Evolutionary conservation across 2,329 filamentous ascomycete species (phyloP), one percentile per base, ranked within the genome.

Genomic region (Ceratocystis cacaofunesta): DNA sequence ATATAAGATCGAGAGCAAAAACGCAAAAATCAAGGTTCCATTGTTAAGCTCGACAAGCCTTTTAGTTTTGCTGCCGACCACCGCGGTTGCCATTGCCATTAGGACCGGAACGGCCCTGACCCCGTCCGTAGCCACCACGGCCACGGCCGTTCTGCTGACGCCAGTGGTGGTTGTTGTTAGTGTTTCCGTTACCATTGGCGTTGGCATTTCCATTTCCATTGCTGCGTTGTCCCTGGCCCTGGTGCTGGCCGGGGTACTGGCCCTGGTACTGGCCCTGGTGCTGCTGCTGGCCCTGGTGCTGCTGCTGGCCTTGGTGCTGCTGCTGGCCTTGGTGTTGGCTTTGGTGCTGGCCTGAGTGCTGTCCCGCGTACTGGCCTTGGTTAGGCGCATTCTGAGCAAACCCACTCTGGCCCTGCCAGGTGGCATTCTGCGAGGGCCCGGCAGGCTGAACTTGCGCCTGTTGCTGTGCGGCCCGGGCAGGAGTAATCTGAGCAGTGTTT

Each of bases 401-500:
- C 19, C 63, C 63, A 30, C 32, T 48, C 41, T 67, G 66, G 28
- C 66, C 66, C 41, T 67, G 66, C 66, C 66, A 67, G 6, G 66
- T 67, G 25, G 43, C 64, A 44, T 64, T 65, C 10, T 64, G 46
- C 2, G 66, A 55, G 10, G 66, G 66, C 12, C 66, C 66, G 15
- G 60, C 50, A 25, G 66, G 66, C 60, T 67, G 66, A 6, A 43
- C 28, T 22, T 65, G 63, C 8, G 7, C 28, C 22, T 64, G 58
- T 19, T 64, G 57, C 55, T 52, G 64, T 7, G 25, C 63, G 25
- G n/a, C 10, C 55, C 19, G 36, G 73, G 71, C 70, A 44, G 71
- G 68, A 43, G 71, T 52, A 30, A 61, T 43, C 5, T 63, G 63
- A 17, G 58, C 52, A 69, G 78, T 82, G 60, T 82, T 82, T 69